Evolutionary conservation across 371 early-diverging fungal species (phyloP).

Genomic region (Mucor sp.): DNA sequence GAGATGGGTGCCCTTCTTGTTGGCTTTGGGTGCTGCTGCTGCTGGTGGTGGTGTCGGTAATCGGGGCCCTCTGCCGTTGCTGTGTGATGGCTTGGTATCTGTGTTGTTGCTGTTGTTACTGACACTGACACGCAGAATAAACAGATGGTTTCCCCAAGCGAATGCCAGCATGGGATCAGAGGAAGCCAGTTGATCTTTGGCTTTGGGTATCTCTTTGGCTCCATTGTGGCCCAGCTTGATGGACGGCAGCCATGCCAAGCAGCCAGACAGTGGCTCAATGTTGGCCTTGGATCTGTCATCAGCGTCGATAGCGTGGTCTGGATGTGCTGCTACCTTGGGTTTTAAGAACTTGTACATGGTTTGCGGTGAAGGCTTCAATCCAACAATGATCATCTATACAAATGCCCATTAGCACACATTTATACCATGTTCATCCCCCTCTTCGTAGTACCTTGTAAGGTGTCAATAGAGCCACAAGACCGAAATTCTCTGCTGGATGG

Average conservation of each 20-base stretch:
- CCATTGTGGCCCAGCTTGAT: constrained; percentile 34
- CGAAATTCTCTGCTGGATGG: constrained; percentile 67
- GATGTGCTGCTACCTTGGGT: constrained; percentile 38
- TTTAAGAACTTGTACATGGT: constrained; percentile 67
- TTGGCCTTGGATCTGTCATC: constrained; percentile 19
- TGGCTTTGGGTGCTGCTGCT: constrained; percentile 16
- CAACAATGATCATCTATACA: constrained; percentile 68
- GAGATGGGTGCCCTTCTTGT: constrained; percentile 36
- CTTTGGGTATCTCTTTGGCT: constrained; percentile 17
- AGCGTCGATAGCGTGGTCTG: constrained; percentile 1
- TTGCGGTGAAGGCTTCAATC: constrained; percentile 74
- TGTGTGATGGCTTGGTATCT: neutral
- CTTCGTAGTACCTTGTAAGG: constrained; percentile 80
- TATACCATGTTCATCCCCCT: too few species aligned
- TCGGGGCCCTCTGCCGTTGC: constrained; percentile 7
- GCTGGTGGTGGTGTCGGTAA: neutral
- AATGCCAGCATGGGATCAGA: constrained; percentile 65
- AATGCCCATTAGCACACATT: neutral
- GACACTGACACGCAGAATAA: constrained; percentile 53
- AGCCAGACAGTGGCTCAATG: constrained; percentile 54
- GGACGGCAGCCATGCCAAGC: constrained; percentile 67
- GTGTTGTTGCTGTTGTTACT: constrained; percentile 18
- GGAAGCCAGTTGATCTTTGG: constrained; percentile 19
- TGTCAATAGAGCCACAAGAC: constrained; percentile 73
- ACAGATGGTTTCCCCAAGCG: constrained; percentile 65